These are phyloP conservation scores for Pseudonectria foliicola DNA, from an alignment of 2,329 filamentous ascomycete genomes.

Conservation along the genomic window DNA sequence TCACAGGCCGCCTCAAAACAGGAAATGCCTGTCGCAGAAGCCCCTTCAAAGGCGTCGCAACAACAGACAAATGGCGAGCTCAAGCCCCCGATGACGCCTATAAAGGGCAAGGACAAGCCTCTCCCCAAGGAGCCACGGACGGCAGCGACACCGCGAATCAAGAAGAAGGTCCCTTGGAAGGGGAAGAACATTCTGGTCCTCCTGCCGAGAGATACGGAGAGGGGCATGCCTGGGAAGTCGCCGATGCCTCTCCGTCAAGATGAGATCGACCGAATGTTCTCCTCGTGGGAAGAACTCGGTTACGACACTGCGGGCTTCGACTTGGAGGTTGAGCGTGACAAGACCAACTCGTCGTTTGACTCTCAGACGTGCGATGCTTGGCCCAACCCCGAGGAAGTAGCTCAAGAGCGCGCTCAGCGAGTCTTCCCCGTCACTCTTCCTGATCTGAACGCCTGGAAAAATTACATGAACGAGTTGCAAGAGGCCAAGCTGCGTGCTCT, in stretches of 20 bases:
- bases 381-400: conserved; percentile 55
- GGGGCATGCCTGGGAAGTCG: conserved; percentile 49
- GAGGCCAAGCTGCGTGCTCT: conserved; percentile 90
- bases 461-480: conserved; percentile 73
- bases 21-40: conserved; percentile 19
- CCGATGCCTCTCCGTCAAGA: conserved; percentile 47
- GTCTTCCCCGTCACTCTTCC: conserved; percentile 61
- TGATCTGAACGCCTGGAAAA: conserved; percentile 62
- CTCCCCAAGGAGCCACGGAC: conserved; percentile 28
- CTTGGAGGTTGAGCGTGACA: conserved; percentile 41
- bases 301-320: conserved; percentile 65
- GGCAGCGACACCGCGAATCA: conserved; percentile 47
- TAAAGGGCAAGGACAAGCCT: conserved; percentile 28
- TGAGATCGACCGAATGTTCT: conserved; percentile 55
- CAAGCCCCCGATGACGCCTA: conserved; percentile 28
- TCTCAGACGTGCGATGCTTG: conserved; percentile 63
- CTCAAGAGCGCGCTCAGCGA: conserved; percentile 44
- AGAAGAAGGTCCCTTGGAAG: conserved; percentile 68
- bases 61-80: conserved; percentile 20
- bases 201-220: conserved; percentile 59
- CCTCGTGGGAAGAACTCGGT: conserved; percentile 60
- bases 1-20: conserved; percentile 20
- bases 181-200: conserved; percentile 68
- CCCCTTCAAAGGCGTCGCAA: conserved; percentile 14
- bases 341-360: conserved; percentile 32